Percentiles rank a stretch among this genome's conserved stretches.
phyloP scores from a whole-genome alignment of 768 basidiomycete genomes.

The Pleurotus giganteus region DNA sequence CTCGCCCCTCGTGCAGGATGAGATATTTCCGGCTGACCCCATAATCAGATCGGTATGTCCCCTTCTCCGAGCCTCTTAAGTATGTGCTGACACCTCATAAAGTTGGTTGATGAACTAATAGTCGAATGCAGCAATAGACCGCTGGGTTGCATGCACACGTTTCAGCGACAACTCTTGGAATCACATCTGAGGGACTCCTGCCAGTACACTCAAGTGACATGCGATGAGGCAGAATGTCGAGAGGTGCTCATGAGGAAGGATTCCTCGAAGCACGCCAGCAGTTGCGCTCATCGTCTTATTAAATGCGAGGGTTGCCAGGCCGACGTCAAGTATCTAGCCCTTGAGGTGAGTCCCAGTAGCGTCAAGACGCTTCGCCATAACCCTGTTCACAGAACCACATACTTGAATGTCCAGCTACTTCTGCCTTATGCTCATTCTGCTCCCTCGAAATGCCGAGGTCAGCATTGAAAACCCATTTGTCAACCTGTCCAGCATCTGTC shows the following conservation, averaged over 20 bases:
- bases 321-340: constrained; percentile 29
- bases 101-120: constrained; percentile 82
- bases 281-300: constrained; percentile 33
- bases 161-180: constrained; percentile 65
- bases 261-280: constrained; percentile 28
- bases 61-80: neutral
- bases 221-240: constrained; percentile 46
- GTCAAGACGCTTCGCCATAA: neutral
- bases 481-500: constrained; percentile 34
- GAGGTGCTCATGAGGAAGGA: constrained; percentile 45
- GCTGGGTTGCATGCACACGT: constrained; percentile 60
- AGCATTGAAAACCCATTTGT: constrained; percentile 30
- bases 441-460: constrained; percentile 31
- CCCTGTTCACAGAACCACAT: constrained; percentile 32
- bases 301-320: constrained; percentile 38
- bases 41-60: constrained; percentile 70
- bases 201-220: constrained; percentile 50
- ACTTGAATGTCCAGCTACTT: constrained; percentile 33
- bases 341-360: constrained; percentile 33
- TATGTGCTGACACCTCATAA: constrained; percentile 13
- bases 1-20: constrained; percentile 54
- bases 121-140: constrained; percentile 66
- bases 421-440: constrained; percentile 40
- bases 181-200: constrained; percentile 65
- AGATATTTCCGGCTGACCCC: constrained; percentile 66